phyloP scores from a whole-genome alignment of 225 moss, liverwort and hornwort species.

The Pseudisothecium myosuroides region DNA sequence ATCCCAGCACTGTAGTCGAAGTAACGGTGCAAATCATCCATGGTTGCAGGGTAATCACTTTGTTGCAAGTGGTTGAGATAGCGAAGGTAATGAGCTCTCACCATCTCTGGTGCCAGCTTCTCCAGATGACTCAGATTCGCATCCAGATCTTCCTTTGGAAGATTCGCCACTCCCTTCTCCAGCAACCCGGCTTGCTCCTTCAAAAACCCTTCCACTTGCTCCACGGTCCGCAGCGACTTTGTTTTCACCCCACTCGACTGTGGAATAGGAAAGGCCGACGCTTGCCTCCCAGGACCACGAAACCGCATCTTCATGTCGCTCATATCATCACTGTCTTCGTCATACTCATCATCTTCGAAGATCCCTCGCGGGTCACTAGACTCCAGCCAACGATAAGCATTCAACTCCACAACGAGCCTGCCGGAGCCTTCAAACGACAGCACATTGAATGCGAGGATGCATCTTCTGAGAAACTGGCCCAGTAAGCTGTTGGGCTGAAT shows the following conservation, averaged over 20 bases:
- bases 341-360: slow-evolving; percentile 44
- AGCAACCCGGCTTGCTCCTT: slow-evolving; percentile 74
- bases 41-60: slow-evolving; percentile 85
- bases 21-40: slow-evolving; percentile 82
- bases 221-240: slow-evolving; percentile 58
- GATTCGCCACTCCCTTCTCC: slow-evolving; percentile 42
- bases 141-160: slow-evolving; percentile 31
- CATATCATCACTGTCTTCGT: slow-evolving; percentile 33
- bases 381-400: slow-evolving; percentile 56
- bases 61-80: slow-evolving; percentile 67
- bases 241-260: slow-evolving; percentile 28
- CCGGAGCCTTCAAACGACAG: slow-evolving; percentile 87
- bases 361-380: slow-evolving; percentile 35
- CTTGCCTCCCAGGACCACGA: slow-evolving; percentile 13
- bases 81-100: slow-evolving; percentile 70
- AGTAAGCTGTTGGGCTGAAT: slow-evolving; percentile 72
- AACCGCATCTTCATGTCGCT: slow-evolving; percentile 12
- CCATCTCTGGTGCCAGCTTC: slow-evolving; percentile 58
- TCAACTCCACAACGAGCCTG: slow-evolving; percentile 66
- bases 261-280: slow-evolving; percentile 9
- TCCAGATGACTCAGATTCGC: slow-evolving; percentile 35
- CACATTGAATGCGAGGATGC: slow-evolving; percentile 76
- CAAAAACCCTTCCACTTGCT: slow-evolving; percentile 76
- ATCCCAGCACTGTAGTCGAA: slow-evolving; percentile 63
- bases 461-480: slow-evolving; percentile 74